Evolutionary conservation across 345 rosid genomes (phyloP).

Genomic region (Aquilaria malaccensis): DNA sequence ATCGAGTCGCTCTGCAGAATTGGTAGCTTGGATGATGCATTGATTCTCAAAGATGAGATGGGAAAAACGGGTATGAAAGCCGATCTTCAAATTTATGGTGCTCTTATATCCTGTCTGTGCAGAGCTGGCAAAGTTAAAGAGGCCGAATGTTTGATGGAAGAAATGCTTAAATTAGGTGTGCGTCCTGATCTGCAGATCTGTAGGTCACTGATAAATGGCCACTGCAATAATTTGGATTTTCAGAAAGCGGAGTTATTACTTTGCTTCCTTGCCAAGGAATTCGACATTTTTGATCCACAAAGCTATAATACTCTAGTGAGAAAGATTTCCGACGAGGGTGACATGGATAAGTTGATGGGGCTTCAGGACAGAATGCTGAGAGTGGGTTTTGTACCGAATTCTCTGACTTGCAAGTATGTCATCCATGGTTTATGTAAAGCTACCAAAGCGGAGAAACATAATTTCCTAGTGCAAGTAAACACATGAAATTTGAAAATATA

Average conservation of each 20-base stretch:
- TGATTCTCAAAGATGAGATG: constrained; percentile 54
- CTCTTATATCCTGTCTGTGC: constrained; percentile 54
- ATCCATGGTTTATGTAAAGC: constrained; percentile 36
- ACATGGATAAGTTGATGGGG: constrained; percentile 37
- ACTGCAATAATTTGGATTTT: constrained; percentile 42
- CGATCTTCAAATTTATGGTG: constrained; percentile 28
- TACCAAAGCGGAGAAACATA: constrained; percentile 6
- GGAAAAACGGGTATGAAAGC: constrained; percentile 20
- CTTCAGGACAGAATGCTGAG: constrained; percentile 61
- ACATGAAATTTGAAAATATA: too few relatives aligned
- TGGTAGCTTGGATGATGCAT: constrained; percentile 40
- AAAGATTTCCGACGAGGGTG: constrained; percentile 33
- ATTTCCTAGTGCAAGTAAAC: neutral
- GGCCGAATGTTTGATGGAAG: constrained; percentile 52
- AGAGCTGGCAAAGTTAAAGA: constrained; percentile 36
- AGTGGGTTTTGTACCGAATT: constrained; percentile 62
- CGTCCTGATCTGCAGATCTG: constrained; percentile 52
- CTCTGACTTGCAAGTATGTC: constrained; percentile 42
- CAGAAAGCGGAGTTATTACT: constrained; percentile 53
- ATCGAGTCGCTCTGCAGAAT: constrained; percentile 45
- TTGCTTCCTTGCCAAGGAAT: constrained; percentile 48
- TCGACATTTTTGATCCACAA: constrained; percentile 43
- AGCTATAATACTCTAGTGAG: constrained; percentile 50
- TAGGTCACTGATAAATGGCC: constrained; percentile 42
- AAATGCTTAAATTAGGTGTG: constrained; percentile 50